phyloP scores from a whole-genome alignment of 495 filamentous ascomycete species.

The Podospora anserina region DNA sequence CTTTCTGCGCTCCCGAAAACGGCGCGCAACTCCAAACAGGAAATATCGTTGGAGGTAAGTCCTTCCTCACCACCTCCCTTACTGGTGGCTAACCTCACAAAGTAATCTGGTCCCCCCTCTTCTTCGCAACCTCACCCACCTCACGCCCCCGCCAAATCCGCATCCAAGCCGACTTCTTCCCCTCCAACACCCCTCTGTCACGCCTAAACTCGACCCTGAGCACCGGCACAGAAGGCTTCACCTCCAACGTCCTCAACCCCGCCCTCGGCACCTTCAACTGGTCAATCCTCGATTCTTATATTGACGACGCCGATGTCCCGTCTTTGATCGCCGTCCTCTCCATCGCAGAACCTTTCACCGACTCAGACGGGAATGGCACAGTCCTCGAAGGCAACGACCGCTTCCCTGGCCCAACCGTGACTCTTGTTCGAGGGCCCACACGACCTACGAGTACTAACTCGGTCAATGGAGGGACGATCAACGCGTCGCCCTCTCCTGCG shows the following conservation, averaged over 20 bases:
- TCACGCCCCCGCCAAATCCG: slow-evolving; percentile 13
- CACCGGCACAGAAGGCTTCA: slow-evolving; percentile 19
- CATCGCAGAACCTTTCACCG: slow-evolving; percentile 20
- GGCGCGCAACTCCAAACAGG: slow-evolving; percentile 4
- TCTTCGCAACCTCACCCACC: slow-evolving; percentile 5
- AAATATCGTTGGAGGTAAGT: neutral
- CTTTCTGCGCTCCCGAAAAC: neutral
- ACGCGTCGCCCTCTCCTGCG: neutral
- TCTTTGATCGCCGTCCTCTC: slow-evolving; percentile 13
- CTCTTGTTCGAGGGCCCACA: slow-evolving; percentile 9
- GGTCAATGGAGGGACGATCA: slow-evolving; percentile 4
- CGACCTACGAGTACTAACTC: neutral
- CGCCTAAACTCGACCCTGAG: neutral
- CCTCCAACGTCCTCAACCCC: slow-evolving; percentile 18
- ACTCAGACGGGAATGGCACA: slow-evolving; percentile 17
- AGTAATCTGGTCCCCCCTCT: slow-evolving; percentile 10
- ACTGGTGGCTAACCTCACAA: neutral
- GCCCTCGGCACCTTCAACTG: slow-evolving; percentile 22
- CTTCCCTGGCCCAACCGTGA: slow-evolving; percentile 18
- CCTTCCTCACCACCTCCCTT: neutral
- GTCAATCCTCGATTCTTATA: slow-evolving; percentile 18
- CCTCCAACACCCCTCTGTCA: neutral
- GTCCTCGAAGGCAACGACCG: slow-evolving; percentile 15
- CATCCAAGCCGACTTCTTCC: slow-evolving; percentile 22
- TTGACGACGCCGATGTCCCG: slow-evolving; percentile 8